Percentiles rank a stretch among this genome's conserved stretches.
These are phyloP conservation scores for Rhynchospora pubera DNA, from an alignment of 176 grass and related monocot species.

Conservation along the genomic window DNA sequence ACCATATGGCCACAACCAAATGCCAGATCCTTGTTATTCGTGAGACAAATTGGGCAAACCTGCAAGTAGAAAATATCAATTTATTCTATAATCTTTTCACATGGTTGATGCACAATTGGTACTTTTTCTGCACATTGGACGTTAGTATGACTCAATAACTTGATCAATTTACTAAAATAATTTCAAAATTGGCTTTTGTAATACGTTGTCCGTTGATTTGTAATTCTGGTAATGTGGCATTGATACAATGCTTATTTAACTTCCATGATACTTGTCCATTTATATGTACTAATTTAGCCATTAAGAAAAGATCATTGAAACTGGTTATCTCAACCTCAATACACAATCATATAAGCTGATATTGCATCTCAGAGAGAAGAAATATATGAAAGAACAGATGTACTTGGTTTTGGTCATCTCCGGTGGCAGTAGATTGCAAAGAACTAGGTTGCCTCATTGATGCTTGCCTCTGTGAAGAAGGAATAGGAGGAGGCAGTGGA, in stretches of 20 bases:
- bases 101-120: neutral
- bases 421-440: neutral
- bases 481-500: conserved; percentile 55
- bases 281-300: neutral
- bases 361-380: neutral
- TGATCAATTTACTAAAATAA: neutral
- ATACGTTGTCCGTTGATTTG: neutral
- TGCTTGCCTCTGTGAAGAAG: conserved; percentile 22
- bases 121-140: neutral
- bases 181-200: neutral
- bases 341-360: neutral
- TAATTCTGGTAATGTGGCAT: neutral
- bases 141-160: neutral
- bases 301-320: neutral
- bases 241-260: neutral
- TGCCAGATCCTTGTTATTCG: conserved; percentile 67
- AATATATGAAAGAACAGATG: neutral
- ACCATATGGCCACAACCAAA: conserved; percentile 93
- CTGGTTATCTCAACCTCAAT: neutral
- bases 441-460: conserved; percentile 35
- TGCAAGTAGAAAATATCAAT: conserved; percentile 6
- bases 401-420: conserved; percentile 45
- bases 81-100: neutral
- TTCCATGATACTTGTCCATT: neutral
- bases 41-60: conserved; percentile 84